A percentile compares a stretch with the other conserved stretches of the same genome.
Conservation (phyloP, 768 basidiomycete genomes). For the Tephrocybe sp. region DNA sequence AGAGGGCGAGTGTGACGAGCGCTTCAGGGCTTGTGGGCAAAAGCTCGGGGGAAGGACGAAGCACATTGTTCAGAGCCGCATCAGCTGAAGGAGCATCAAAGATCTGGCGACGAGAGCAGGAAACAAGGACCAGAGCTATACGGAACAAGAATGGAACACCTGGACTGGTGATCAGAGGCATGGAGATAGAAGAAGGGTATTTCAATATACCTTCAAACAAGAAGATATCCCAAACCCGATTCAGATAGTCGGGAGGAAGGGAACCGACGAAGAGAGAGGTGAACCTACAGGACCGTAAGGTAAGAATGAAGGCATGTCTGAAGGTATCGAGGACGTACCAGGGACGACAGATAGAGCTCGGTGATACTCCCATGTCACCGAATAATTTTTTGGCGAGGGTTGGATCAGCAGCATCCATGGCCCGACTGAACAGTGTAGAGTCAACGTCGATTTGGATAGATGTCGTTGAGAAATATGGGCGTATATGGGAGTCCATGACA, state of each 20-base stretch:
- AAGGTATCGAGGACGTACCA: constrained; percentile 45
- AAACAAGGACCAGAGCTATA: constrained; percentile 64
- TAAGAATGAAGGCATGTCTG: neutral
- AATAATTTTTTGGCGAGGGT: constrained; percentile 65
- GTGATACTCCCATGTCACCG: constrained; percentile 57
- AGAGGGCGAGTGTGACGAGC: constrained; percentile 58
- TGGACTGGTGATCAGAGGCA: constrained; percentile 22
- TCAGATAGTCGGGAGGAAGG: constrained; percentile 61
- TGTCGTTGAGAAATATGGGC: constrained; percentile 66
- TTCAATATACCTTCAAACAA: constrained; percentile 71
- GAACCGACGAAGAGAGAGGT: constrained; percentile 66
- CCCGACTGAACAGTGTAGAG: constrained; percentile 63
- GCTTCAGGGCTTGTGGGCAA: constrained; percentile 62
- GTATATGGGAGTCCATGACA: constrained; percentile 81
- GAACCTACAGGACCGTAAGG: constrained; percentile 47
- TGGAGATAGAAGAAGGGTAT: neutral
- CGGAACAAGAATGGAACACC: constrained; percentile 74
- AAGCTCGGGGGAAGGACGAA: constrained; percentile 46
- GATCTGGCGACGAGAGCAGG: constrained; percentile 56
- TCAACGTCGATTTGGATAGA: constrained; percentile 74
- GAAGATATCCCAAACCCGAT: constrained; percentile 82
- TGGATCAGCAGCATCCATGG: constrained; percentile 62
- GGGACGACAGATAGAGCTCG: constrained; percentile 53
- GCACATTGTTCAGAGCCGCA: constrained; percentile 45
- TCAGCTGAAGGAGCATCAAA: constrained; percentile 49